These are phyloP conservation scores for Coriaria nepalensis DNA, from an alignment of 306 rosid genomes.

Conservation along the genomic window DNA sequence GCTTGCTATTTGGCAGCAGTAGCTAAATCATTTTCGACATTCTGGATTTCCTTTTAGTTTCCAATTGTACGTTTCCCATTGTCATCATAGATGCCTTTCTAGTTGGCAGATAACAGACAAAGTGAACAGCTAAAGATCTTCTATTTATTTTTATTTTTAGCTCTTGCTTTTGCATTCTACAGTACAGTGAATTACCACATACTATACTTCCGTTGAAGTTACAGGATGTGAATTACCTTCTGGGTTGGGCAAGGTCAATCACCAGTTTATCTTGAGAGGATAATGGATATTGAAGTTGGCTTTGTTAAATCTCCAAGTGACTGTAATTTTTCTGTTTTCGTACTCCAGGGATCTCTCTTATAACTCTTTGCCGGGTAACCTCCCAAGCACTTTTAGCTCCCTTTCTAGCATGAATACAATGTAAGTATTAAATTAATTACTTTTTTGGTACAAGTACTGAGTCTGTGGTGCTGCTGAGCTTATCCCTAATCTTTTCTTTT, in stretches of 20 bases:
- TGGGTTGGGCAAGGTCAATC: not conserved
- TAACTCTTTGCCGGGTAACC: constrained; percentile 59
- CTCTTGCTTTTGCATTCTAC: not conserved
- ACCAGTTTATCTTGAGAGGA: not conserved
- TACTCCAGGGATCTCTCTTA: constrained; percentile 78
- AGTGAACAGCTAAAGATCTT: too few species aligned
- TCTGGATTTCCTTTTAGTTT: too few species aligned
- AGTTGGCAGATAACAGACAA: too few species aligned
- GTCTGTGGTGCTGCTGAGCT: not conserved
- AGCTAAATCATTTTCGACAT: too few species aligned
- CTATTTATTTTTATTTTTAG: not conserved
- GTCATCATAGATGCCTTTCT: too few species aligned
- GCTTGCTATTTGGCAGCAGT: too few species aligned
- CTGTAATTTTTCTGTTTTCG: not conserved
- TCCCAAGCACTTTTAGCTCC: constrained; percentile 69
- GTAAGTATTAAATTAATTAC: constrained; percentile 36
- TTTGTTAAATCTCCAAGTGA: not conserved
- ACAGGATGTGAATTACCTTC: constrained; percentile 1
- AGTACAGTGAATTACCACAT: not conserved
- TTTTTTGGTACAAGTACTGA: not conserved
- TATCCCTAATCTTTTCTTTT: not conserved
- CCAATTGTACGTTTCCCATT: too few species aligned
- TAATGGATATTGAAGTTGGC: not conserved
- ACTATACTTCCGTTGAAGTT: not conserved
- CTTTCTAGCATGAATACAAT: constrained; percentile 52